A percentile compares a stretch with the other conserved stretches of the same genome.
These are phyloP conservation scores for Cymbopogon citratus DNA, from an alignment of 176 grass and related monocot genomes.

Conservation along the genomic window DNA sequence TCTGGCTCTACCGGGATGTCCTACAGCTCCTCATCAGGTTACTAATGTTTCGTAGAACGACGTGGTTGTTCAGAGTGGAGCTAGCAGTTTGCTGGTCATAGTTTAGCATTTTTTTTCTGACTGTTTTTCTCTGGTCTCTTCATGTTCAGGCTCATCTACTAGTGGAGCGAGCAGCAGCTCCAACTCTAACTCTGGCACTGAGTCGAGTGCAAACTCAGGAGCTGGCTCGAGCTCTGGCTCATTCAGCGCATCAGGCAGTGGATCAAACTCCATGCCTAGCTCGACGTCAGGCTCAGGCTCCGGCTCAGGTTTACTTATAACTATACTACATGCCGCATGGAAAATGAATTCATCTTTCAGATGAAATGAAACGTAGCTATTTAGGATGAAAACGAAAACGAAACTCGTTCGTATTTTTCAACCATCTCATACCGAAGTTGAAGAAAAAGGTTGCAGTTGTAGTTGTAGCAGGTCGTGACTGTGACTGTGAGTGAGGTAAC, in stretches of 20 bases:
- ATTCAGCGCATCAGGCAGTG: slow-evolving; percentile 8
- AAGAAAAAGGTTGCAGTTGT: background rate
- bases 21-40: slow-evolving; percentile 36
- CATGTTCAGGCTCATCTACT: slow-evolving; percentile 10
- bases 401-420: too few species aligned
- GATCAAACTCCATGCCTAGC: slow-evolving; percentile 14
- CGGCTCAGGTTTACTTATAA: background rate
- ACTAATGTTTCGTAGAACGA: background rate
- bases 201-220: slow-evolving; percentile 20
- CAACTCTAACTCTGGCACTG: slow-evolving; percentile 14
- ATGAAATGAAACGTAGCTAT: background rate
- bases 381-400: too few species aligned
- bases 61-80: background rate
- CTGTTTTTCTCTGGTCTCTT: background rate
- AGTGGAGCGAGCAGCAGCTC: slow-evolving; percentile 23
- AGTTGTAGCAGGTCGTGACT: too few species aligned
- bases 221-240: slow-evolving; percentile 27
- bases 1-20: slow-evolving; percentile 22
- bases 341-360: background rate
- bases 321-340: background rate
- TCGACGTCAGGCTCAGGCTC: slow-evolving; percentile 14
- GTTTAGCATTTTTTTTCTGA: background rate
- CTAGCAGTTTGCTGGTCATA: background rate
- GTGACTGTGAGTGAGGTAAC: too few species aligned
- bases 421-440: background rate